Conservation (phyloP, 2,329 filamentous ascomycete species). For the Westerdykella ornata region DNA sequence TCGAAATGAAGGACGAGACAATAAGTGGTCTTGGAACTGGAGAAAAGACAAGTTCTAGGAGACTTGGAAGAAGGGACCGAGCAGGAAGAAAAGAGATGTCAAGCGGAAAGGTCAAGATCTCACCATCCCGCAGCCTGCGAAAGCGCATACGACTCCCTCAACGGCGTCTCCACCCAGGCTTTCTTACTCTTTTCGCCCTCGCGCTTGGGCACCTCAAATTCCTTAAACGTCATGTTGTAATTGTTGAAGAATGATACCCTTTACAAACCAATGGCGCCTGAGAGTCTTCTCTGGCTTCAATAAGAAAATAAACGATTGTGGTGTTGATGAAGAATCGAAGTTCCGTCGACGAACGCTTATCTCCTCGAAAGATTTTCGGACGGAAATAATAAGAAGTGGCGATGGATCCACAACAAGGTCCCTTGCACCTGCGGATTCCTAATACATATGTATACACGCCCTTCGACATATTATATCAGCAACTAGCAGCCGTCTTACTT, state of each 20-base stretch:
- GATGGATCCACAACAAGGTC: not conserved
- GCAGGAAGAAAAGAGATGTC: slow-evolving; percentile 4
- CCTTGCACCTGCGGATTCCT: not conserved
- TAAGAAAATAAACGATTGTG: not conserved
- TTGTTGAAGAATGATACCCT: not conserved
- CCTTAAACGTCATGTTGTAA: slow-evolving; percentile 22
- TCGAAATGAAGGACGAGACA: not conserved
- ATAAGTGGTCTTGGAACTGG: not conserved
- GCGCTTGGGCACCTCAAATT: slow-evolving; percentile 15
- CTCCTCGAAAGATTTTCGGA: too few species aligned
- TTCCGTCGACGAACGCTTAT: not conserved
- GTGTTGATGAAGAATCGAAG: not conserved
- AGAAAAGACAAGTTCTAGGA: not conserved
- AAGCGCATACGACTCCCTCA: slow-evolving; percentile 59
- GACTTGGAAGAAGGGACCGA: slow-evolving; percentile 1
- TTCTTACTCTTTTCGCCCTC: slow-evolving; percentile 13
- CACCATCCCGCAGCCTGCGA: slow-evolving; percentile 68
- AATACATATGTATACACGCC: slow-evolving; percentile 2
- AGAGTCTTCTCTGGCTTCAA: slow-evolving; percentile 3
- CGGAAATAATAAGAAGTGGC: not conserved
- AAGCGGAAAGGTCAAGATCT: slow-evolving; percentile 27
- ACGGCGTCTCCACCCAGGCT: slow-evolving; percentile 65
- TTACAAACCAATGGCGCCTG: not conserved
- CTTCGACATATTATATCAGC: slow-evolving; percentile 12
- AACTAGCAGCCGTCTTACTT: too few species aligned